Percentiles rank a stretch among this genome's conserved stretches.
Evolutionary conservation across 345 rosid genomes (phyloP).

Genomic region (Eucalyptus cladocalyx): DNA sequence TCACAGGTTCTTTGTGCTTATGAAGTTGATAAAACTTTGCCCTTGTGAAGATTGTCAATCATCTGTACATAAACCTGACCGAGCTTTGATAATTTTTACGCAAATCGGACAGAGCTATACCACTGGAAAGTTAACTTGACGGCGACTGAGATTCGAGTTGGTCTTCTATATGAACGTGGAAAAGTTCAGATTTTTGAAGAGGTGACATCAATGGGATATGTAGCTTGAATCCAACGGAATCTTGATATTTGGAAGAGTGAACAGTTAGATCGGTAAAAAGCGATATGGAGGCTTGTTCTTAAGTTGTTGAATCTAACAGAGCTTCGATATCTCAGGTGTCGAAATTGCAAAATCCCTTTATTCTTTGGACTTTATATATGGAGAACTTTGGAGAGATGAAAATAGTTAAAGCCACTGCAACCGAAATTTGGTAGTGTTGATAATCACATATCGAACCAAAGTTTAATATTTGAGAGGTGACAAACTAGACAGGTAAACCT

Average conservation of each 20-base stretch:
- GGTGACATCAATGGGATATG: background rate
- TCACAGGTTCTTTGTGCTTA: background rate
- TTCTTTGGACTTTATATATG: no score
- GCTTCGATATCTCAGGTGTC: no score
- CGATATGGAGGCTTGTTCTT: no score
- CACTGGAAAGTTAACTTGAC: background rate
- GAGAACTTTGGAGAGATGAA: no score
- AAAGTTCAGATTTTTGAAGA: background rate
- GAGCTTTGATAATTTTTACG: background rate
- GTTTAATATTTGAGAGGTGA: no score
- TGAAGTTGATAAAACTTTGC: background rate
- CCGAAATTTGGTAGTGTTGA: no score
- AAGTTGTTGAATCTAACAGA: no score
- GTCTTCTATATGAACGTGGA: background rate
- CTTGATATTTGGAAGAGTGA: background rate
- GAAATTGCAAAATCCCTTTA: no score
- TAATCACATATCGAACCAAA: no score
- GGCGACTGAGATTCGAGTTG: background rate
- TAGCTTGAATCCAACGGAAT: background rate
- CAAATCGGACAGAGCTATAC: background rate
- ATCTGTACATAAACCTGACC: background rate
- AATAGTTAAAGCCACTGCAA: no score
- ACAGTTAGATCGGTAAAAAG: no score
- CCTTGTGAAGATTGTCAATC: background rate
- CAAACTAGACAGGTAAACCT: no score